Conservation (phyloP, 2,329 filamentous ascomycete species). For the Ascosphaera aggregata region DNA sequence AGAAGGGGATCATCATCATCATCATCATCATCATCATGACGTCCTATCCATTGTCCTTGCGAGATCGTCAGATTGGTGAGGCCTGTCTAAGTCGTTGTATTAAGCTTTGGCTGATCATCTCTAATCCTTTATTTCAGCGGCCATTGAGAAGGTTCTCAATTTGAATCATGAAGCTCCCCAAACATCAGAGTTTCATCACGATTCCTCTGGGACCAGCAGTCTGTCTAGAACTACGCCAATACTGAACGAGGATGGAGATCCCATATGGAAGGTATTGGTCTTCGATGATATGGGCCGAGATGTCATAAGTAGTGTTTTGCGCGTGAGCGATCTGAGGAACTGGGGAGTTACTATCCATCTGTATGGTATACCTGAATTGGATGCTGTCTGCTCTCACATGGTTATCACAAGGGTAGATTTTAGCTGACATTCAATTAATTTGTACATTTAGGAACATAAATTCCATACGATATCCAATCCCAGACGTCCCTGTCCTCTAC, state of each 20-base stretch:
- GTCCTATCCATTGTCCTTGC: slow-evolving; percentile 32
- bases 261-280: slow-evolving; percentile 93
- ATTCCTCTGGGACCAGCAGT: slow-evolving; percentile 36
- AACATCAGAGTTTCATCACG: slow-evolving; percentile 30
- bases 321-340: slow-evolving; percentile 75
- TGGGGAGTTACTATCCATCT: slow-evolving; percentile 96
- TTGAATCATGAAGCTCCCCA: slow-evolving; percentile 48
- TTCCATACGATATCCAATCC: slow-evolving; percentile 65
- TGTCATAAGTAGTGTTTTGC: slow-evolving; percentile 87
- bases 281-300: slow-evolving; percentile 84
- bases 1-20: too few relatives aligned
- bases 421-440: neutral
- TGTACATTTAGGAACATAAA: slow-evolving; percentile 43
- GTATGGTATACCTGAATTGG: slow-evolving; percentile 25
- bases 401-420: neutral
- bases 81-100: too few relatives aligned
- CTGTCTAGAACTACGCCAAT: slow-evolving; percentile 52
- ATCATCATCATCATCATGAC: slow-evolving; percentile 28
- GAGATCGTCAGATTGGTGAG: slow-evolving; percentile 51
- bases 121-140: slow-evolving; percentile 30
- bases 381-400: slow-evolving; percentile 7
- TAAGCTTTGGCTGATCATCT: too few relatives aligned
- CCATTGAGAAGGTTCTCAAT: slow-evolving; percentile 88
- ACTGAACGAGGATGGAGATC: slow-evolving; percentile 65
- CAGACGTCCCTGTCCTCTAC: slow-evolving; percentile 90